These are phyloP conservation scores for Salix koriyanagi DNA, from an alignment of 345 rosid genomes.

Conservation along the genomic window DNA sequence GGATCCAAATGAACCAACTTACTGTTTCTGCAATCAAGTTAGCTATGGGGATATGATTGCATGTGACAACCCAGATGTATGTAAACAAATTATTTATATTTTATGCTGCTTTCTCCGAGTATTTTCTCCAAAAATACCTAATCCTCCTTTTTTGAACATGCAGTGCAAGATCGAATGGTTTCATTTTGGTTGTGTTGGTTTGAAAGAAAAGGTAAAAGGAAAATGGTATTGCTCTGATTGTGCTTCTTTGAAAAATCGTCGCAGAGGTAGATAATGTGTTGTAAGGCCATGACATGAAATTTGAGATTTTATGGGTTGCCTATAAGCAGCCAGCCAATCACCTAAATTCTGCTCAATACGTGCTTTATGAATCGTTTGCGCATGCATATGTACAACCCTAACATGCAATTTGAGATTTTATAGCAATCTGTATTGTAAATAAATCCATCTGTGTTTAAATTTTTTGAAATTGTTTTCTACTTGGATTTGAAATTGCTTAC, in stretches of 20 bases:
- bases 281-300: background rate
- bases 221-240: constrained; percentile 93
- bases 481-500: no score
- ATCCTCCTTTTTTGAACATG: background rate
- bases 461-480: no score
- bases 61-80: constrained; percentile 81
- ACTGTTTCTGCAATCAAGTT: constrained; percentile 91
- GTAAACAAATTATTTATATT: constrained; percentile 11
- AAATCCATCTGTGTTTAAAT: background rate
- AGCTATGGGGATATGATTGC: constrained; percentile 98
- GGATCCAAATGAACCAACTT: constrained; percentile 95
- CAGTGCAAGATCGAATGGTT: constrained; percentile 99
- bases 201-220: constrained; percentile 85
- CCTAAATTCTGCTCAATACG: background rate
- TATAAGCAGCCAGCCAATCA: background rate
- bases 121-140: no score
- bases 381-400: background rate
- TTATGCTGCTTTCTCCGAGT: no score
- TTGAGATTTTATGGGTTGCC: background rate
- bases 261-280: constrained; percentile 53
- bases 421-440: background rate
- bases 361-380: background rate
- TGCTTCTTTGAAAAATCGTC: constrained; percentile 57
- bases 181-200: constrained; percentile 88
- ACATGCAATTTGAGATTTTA: background rate